Evolutionary conservation across 306 rosid species (phyloP).

Genomic region (Cajanus cajan): DNA sequence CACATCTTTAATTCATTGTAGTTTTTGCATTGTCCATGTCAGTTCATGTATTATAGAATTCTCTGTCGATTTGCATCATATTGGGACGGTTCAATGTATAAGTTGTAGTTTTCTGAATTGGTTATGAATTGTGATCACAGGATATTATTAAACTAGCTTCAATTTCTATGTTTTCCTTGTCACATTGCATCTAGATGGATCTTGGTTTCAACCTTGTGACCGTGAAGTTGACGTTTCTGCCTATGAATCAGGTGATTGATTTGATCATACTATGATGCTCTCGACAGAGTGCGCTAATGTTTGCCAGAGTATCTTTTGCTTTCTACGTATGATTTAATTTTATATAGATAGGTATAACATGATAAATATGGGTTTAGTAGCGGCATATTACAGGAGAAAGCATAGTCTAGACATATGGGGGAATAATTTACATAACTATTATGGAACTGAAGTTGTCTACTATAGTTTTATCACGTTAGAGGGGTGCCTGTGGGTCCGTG

Average conservation of each 20-base stretch:
- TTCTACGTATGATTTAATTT: not conserved
- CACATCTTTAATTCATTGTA: conserved; percentile 31
- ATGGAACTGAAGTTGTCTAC: not conserved
- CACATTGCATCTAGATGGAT: not conserved
- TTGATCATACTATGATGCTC: no score
- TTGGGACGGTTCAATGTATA: conserved; percentile 28
- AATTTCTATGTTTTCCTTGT: not conserved
- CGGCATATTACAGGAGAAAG: not conserved
- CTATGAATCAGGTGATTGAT: no score
- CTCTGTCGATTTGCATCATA: conserved; percentile 30
- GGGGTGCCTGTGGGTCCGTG: not conserved
- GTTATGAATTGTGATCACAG: not conserved
- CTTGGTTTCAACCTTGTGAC: not conserved
- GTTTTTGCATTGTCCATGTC: conserved; percentile 24
- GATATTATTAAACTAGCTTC: not conserved
- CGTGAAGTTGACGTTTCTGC: not conserved
- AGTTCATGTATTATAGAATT: conserved; percentile 43
- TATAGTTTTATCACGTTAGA: not conserved
- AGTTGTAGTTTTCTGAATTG: conserved; percentile 27
- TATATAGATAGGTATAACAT: not conserved
- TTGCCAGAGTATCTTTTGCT: no score
- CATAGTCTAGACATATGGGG: not conserved
- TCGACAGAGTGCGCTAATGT: no score
- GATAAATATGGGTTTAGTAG: not conserved
- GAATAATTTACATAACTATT: not conserved